Evolutionary conservation across 2,329 filamentous ascomycete genomes (phyloP).

Genomic region (Passalora sequoiae): DNA sequence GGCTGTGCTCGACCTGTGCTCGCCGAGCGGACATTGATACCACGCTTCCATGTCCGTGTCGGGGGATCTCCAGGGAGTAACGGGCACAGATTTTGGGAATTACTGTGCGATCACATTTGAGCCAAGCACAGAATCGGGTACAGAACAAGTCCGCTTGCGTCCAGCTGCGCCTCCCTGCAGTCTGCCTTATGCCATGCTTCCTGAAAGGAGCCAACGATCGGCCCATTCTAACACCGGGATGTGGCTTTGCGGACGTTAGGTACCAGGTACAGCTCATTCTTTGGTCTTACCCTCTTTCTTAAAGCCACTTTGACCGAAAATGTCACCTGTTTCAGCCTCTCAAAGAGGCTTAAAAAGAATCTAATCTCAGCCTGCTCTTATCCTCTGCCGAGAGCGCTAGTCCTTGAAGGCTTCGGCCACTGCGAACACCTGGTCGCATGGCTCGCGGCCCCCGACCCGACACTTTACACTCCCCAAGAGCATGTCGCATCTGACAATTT

Average conservation of each 20-base stretch:
- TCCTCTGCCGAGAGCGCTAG: constrained; percentile 11
- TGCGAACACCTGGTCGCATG: constrained; percentile 10
- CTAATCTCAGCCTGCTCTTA: constrained; percentile 17
- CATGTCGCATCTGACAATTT: no score
- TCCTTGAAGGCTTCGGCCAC: constrained; percentile 11
- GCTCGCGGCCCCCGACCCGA: no score
- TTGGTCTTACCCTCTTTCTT: background rate
- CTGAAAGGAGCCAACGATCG: no score
- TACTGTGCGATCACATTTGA: background rate
- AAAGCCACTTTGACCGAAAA: constrained; percentile 1
- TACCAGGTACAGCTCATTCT: constrained; percentile 10
- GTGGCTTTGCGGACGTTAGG: constrained; percentile 17
- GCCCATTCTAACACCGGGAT: background rate
- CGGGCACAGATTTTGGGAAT: no score
- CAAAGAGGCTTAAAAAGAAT: constrained; percentile 12
- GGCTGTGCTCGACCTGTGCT: constrained; percentile 13
- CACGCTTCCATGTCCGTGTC: no score
- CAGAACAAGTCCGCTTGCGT: background rate
- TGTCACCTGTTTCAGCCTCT: constrained; percentile 16
- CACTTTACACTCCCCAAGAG: no score
- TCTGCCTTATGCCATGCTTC: no score
- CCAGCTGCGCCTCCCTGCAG: background rate
- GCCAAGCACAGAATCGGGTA: background rate
- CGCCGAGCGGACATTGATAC: no score
- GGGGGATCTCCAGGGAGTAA: no score